Conservation (phyloP, 139 green algal genomes). For the Axilococcus clingmanii region DNA sequence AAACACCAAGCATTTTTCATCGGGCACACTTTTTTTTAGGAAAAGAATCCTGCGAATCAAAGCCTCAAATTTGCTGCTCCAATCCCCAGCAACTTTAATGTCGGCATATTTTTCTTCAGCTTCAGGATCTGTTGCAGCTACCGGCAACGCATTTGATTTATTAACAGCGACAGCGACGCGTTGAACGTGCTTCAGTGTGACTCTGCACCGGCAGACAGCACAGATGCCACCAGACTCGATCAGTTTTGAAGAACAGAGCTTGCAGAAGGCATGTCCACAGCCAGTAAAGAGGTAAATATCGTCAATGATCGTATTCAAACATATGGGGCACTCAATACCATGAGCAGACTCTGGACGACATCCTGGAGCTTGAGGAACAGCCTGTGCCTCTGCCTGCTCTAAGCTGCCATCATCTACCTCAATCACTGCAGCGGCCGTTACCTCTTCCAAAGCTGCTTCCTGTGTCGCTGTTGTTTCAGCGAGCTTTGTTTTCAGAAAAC, state of each 20-base stretch:
- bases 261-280: slow-evolving; percentile 50
- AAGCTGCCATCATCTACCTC: too few relatives aligned
- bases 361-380: background rate
- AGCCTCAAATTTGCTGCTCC: slow-evolving; percentile 1
- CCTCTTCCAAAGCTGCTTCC: background rate
- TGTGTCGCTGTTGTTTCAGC: background rate
- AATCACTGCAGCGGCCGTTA: background rate
- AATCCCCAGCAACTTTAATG: background rate
- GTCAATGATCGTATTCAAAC: slow-evolving; percentile 2
- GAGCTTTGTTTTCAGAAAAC: slow-evolving; percentile 11
- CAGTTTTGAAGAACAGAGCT: slow-evolving; percentile 18
- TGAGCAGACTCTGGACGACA: too few relatives aligned
- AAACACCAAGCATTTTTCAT: slow-evolving; percentile 1
- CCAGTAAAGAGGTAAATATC: slow-evolving; percentile 21
- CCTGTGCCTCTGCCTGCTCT: background rate
- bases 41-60: background rate
- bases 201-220: background rate
- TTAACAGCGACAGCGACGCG: background rate
- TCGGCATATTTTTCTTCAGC: background rate
- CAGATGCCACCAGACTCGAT: background rate
- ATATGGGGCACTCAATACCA: slow-evolving; percentile 26
- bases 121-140: background rate
- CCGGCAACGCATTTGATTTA: background rate
- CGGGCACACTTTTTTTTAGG: background rate
- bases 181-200: background rate